phyloP scores from a whole-genome alignment of 306 rosid species.

The Cucumis hystrix region DNA sequence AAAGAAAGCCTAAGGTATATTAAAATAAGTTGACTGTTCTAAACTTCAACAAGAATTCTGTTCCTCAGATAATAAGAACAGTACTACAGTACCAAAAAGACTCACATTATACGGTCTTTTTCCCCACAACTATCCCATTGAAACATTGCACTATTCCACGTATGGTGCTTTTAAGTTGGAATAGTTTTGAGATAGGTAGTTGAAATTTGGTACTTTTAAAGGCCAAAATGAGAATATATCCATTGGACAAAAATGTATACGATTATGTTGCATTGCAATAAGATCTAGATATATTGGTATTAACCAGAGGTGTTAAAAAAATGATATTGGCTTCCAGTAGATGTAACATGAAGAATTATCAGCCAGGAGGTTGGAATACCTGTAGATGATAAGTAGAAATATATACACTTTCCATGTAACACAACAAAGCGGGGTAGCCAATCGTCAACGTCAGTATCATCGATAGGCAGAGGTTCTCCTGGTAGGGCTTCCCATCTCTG shows the following conservation, averaged over 20 bases:
- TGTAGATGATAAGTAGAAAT: slow-evolving; percentile 52
- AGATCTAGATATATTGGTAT: neutral
- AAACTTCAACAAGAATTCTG: neutral
- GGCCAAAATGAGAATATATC: neutral
- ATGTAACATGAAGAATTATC: neutral
- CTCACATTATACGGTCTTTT: neutral
- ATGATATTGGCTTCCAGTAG: neutral
- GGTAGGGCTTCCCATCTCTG: slow-evolving; percentile 81
- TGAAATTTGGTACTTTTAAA: neutral
- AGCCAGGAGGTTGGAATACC: slow-evolving; percentile 23
- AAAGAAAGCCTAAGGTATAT: neutral
- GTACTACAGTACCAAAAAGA: neutral
- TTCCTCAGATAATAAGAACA: neutral
- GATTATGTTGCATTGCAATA: neutral
- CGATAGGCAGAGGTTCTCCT: slow-evolving; percentile 76
- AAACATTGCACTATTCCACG: neutral
- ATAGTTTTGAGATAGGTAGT: neutral
- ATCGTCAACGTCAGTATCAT: slow-evolving; percentile 65
- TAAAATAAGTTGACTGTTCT: neutral
- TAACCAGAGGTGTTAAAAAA: neutral
- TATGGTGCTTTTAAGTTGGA: neutral
- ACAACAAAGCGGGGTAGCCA: slow-evolving; percentile 91
- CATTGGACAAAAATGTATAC: neutral
- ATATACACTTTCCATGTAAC: slow-evolving; percentile 65
- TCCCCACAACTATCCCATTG: neutral